phyloP scores from a whole-genome alignment of 2,329 filamentous ascomycete genomes.

The Fusarium chlamydosporum region DNA sequence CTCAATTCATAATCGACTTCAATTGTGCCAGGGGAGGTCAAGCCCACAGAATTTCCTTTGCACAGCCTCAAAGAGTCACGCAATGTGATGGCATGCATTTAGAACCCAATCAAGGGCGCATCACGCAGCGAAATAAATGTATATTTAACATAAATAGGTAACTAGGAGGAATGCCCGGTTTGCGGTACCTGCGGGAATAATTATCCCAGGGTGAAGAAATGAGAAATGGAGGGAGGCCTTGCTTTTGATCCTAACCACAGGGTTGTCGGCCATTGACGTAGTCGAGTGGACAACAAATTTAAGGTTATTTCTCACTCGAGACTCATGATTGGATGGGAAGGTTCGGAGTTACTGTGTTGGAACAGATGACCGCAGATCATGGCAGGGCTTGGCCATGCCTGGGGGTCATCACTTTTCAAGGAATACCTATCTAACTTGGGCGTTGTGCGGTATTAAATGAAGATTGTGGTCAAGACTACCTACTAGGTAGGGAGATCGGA shows the following conservation, averaged over 20 bases:
- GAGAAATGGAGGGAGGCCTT: constrained; percentile 1
- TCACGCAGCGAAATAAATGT: background rate
- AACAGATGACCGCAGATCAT: constrained; percentile 36
- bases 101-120: background rate
- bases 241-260: background rate
- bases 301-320: constrained; percentile 40
- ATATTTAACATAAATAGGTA: background rate
- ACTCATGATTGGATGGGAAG: constrained; percentile 24
- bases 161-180: background rate
- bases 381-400: constrained; percentile 14
- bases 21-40: background rate
- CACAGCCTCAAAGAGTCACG: constrained; percentile 47
- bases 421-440: constrained; percentile 10
- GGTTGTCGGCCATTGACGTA: constrained; percentile 12
- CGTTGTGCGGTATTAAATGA: too few relatives aligned
- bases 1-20: too few relatives aligned
- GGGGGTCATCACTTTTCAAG: constrained; percentile 14
- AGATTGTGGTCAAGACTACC: too few relatives aligned
- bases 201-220: background rate
- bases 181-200: background rate
- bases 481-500: background rate
- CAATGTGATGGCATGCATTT: constrained; percentile 5
- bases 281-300: constrained; percentile 25
- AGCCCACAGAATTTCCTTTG: constrained; percentile 15
- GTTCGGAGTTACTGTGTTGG: constrained; percentile 7